Percentiles rank a stretch among this genome's conserved stretches.
These are phyloP conservation scores for Syzygium jambos DNA, from an alignment of 345 rosid genomes.

Conservation along the genomic window DNA sequence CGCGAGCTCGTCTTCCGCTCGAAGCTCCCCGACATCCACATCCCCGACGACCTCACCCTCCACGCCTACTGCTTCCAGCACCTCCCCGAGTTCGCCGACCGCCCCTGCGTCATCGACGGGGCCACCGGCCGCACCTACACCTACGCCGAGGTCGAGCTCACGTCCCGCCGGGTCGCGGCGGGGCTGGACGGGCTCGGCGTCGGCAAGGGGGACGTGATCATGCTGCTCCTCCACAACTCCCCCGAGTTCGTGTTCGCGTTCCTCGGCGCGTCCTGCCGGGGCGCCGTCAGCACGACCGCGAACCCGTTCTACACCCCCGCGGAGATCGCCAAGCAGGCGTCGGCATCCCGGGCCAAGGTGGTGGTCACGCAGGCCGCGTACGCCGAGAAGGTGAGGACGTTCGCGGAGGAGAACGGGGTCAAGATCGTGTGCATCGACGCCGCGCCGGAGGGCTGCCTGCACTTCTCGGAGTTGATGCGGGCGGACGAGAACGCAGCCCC, in stretches of 20 bases:
- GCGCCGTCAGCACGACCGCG: conserved; percentile 66
- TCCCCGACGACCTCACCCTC: conserved; percentile 59
- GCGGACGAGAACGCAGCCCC: conserved; percentile 35
- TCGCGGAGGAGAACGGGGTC: conserved; percentile 18
- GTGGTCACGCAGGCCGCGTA: conserved; percentile 50
- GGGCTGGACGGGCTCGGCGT: conserved; percentile 51
- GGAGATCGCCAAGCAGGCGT: conserved; percentile 64
- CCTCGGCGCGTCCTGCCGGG: conserved; percentile 63
- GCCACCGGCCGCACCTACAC: conserved; percentile 48
- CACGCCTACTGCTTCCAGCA: conserved; percentile 63
- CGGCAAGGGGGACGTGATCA: conserved; percentile 52
- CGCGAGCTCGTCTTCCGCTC: conserved; percentile 56
- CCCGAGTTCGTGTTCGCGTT: conserved; percentile 72
- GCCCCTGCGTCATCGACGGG: conserved; percentile 72
- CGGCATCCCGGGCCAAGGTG: conserved; percentile 42
- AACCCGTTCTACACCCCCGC: conserved; percentile 76
- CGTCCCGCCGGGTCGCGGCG: conserved; percentile 46
- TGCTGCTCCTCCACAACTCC: conserved; percentile 63
- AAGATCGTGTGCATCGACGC: conserved; percentile 33
- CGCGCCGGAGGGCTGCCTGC: conserved; percentile 37
- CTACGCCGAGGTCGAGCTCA: conserved; percentile 64
- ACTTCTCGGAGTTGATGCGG: conserved; percentile 49
- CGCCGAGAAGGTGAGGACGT: conserved; percentile 42
- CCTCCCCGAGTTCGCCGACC: conserved; percentile 23
- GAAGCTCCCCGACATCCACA: conserved; percentile 67